Conservation (phyloP, 495 filamentous ascomycete species). For the Amphirosellinia nigrospora region DNA sequence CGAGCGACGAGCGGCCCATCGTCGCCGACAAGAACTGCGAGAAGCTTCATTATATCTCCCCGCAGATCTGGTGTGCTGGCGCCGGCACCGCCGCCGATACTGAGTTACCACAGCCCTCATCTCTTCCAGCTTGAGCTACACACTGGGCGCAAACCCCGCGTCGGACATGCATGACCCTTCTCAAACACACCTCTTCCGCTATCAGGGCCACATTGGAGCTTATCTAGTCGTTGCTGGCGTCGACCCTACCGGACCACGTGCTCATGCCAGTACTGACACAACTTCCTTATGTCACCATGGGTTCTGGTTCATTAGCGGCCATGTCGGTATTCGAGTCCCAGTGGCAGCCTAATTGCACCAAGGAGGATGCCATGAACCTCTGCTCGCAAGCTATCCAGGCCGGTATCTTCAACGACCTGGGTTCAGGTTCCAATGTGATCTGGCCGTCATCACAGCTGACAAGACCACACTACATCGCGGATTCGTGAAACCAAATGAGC, state of each 20-base stretch:
- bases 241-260: slow-evolving; percentile 95
- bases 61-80: slow-evolving; percentile 99
- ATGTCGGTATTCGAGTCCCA: slow-evolving; percentile 98
- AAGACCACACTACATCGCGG: slow-evolving; percentile 92
- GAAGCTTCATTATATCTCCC: slow-evolving; percentile 98
- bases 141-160: slow-evolving; percentile 93
- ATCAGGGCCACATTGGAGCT: slow-evolving; percentile 97
- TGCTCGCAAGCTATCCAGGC: slow-evolving; percentile 89
- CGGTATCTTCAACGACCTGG: slow-evolving; percentile 99
- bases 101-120: slow-evolving; percentile 99
- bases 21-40: slow-evolving; percentile 99
- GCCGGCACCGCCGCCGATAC: slow-evolving; percentile 98
- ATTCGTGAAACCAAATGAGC: slow-evolving; percentile 89
- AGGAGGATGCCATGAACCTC: slow-evolving; percentile 81
- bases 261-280: slow-evolving; percentile 98
- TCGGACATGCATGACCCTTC: slow-evolving; percentile 99
- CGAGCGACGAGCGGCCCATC: slow-evolving; percentile 95
- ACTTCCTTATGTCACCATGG: slow-evolving; percentile 99
- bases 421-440: slow-evolving; percentile 94
- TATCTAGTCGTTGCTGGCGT: slow-evolving; percentile 98
- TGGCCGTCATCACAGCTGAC: slow-evolving; percentile 90
- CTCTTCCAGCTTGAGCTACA: slow-evolving; percentile 97
- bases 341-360: slow-evolving; percentile 82
- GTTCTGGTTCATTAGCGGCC: slow-evolving; percentile 90
- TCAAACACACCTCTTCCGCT: slow-evolving; percentile 98